Evolutionary conservation across 2,329 filamentous ascomycete species (phyloP), one percentile per base, ranked within the genome.

Genomic region (Epichloe festucae): DNA sequence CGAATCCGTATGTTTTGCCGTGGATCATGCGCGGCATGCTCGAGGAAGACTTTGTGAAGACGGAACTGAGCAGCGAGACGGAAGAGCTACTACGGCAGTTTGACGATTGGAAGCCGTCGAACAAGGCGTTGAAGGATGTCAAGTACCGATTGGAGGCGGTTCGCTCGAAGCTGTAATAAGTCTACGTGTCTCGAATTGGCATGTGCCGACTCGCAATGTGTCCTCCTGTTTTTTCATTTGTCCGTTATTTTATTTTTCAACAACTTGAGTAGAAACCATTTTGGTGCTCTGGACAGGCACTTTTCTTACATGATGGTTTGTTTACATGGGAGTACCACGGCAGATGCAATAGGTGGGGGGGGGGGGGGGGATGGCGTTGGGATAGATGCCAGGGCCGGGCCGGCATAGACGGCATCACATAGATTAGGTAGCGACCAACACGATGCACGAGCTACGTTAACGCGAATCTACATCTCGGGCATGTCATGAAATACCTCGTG

Each of bases 11-110:
- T 62, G 84, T 93, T 51, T 72, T 98, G 14, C 93, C 93, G 0
- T 98, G 94, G 84, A 91, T 93, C 38, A 93, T 98, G 83, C 81
- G 93, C 7, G 93, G 93, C 0, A 71, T 98, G 52, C 70, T 98
- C 2, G 93, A 97, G 64, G 93, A 98, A 65, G 85, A 93, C 17
- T 82, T 89, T 61, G 91, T 97, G 23, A 89, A 86, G 65, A 87
- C 81, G 21, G 86, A 94, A 63, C 70, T 95, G 17, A 80, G 80
- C 35, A 70, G 76, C 2, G 93, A 98, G 69, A 89, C 88, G 6
- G 78, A 79, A 54, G 79, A 89, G 62, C 68, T 98, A 48, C 72
- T 98, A n/a, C 75, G 74, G 54, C 82, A 95, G 66, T 98, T 97
- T 67, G 90, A 97, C 64, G 82, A 87, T 50, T 98, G 93, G 93